Evolutionary conservation across 2,329 filamentous ascomycete genomes (phyloP).

Genomic region (Westerdykella sp.): DNA sequence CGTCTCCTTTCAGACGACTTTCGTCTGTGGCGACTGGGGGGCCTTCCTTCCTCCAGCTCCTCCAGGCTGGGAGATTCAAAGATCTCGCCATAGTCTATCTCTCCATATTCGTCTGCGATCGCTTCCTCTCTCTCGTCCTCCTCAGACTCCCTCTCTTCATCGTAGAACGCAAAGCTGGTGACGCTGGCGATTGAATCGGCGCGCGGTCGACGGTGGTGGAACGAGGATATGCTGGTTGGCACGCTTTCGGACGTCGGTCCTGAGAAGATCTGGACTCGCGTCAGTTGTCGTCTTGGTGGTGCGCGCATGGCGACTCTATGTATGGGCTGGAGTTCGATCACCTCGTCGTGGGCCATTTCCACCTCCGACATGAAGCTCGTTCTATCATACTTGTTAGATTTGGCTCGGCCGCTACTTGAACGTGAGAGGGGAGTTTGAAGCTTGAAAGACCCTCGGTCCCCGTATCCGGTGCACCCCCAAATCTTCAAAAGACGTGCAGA

Average conservation of each 20-base stretch:
- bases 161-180: conserved; percentile 77
- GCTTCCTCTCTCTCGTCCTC: conserved; percentile 29
- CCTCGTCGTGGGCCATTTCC: conserved; percentile 98
- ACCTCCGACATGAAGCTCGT: conserved; percentile 85
- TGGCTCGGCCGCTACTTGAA: conserved; percentile 1
- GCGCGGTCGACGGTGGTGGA: conserved; percentile 74
- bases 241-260: conserved; percentile 92
- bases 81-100: conserved; percentile 26
- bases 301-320: conserved; percentile 6
- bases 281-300: conserved; percentile 30
- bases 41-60: conserved; percentile 40
- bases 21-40: conserved; percentile 41
- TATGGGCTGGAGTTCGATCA: conserved; percentile 40
- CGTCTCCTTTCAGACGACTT: conserved; percentile 54
- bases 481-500: neutral
- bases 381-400: conserved; percentile 28
- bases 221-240: conserved; percentile 89
- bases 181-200: conserved; percentile 66
- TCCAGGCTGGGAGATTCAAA: conserved; percentile 40
- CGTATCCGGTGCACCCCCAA: neutral
- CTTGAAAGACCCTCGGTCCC: too few relatives aligned
- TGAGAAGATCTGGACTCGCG: conserved; percentile 61
- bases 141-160: conserved; percentile 58
- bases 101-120: conserved; percentile 27
- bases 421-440: neutral